phyloP scores from a whole-genome alignment of 129 eudicot species.

The Pittosporum tobira region DNA sequence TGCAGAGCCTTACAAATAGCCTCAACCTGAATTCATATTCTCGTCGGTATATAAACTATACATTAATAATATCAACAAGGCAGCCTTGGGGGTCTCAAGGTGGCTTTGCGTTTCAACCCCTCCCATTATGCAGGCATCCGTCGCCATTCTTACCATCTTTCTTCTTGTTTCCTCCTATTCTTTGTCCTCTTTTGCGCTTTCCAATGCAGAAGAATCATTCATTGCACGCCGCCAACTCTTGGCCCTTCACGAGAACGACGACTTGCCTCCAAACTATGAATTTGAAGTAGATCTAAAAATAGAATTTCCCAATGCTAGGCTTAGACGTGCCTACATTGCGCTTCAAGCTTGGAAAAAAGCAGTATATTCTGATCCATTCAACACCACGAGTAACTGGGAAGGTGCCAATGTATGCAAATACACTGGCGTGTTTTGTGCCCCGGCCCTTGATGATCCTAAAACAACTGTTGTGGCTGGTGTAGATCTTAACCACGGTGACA shows the following conservation, averaged over 20 bases:
- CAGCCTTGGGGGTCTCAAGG: constrained; percentile 18
- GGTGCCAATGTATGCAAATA: constrained; percentile 70
- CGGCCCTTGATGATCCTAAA: constrained; percentile 43
- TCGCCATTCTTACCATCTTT: constrained; percentile 28
- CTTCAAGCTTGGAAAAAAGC: constrained; percentile 62
- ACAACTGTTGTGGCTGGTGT: constrained; percentile 47
- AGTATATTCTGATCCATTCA: constrained; percentile 51
- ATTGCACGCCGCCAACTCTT: constrained; percentile 33
- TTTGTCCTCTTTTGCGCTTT: constrained; percentile 14
- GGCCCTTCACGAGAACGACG: constrained; percentile 15
- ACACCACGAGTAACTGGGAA: constrained; percentile 47
- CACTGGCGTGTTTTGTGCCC: constrained; percentile 55
- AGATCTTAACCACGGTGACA: constrained; percentile 62
- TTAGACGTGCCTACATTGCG: constrained; percentile 49
- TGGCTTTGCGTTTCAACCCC: constrained; percentile 15
- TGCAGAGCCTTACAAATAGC: constrained; percentile 5
- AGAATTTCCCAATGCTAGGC: constrained; percentile 44
- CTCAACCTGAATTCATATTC: neutral
- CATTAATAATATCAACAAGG: neutral
- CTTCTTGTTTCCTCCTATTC: constrained; percentile 13
- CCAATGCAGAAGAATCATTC: constrained; percentile 21
- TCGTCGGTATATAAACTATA: neutral
- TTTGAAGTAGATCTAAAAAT: constrained; percentile 12
- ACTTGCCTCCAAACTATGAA: constrained; percentile 18
- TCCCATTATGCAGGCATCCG: constrained; percentile 34